Base-by-base conservation (phyloP, 345 rosid species). In the Pseudoturritis turrita region DNA sequence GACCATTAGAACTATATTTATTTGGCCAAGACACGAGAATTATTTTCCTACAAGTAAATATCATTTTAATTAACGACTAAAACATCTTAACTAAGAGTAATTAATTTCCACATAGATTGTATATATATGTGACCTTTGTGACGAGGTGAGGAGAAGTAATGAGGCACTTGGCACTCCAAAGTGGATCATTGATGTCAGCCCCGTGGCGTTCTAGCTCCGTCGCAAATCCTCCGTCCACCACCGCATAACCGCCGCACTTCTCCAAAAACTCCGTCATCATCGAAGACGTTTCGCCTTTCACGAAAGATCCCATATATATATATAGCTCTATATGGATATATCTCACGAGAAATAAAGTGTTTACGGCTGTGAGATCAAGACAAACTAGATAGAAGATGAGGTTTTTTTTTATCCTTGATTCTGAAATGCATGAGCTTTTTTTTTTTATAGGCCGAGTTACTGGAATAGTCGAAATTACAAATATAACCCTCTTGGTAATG, bases 131-230 rank as follows among this genome's bases (percentile, higher is more conserved):
- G 6, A 90, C 97, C 89, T 84, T 83, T 75, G 92, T 61, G 54
- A 90, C 92, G 56, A 90, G 96, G 52, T 90, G 88, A 28, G 97
- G 92, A 43, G 96, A 89, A 61, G 82, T 83, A 73, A 89, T 28
- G 63, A 93, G 95, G 66, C 91, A 93, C 70, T 89, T 90, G 72
- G 98, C 94, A 79, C 98, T 90, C 98, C 98, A 90, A 35, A 93
- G 92, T 67, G 97, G 96, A 71, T 93, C 98, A 64, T 87, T 86
- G 71, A 93, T 89, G 73, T 93, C 81, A 31, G 93, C 96, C 2
- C 97, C 98, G 49, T 89, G 88, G 8, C 94, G 92, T 80, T 93
- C 87, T 13, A 93, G 89, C 74, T 93, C 97, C 45, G 98, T 90
- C 65, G 98, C 98, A 57, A 89, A 86, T 3, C 98, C 98, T 19